Conservation (phyloP, 129 eudicot genomes). For the Pittosporum tobira region DNA sequence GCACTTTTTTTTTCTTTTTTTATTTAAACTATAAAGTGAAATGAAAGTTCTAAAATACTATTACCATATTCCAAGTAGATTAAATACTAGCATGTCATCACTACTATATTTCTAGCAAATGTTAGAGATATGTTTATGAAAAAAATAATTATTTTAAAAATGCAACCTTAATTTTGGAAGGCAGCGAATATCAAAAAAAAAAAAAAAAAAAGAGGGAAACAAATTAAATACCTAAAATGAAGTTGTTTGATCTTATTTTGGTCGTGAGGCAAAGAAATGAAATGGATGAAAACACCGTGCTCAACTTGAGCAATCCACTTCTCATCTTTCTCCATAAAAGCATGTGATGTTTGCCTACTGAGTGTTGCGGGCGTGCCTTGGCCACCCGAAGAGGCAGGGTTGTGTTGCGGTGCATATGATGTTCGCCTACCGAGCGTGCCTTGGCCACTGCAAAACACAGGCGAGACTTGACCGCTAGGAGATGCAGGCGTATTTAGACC, state of each 20-base stretch:
- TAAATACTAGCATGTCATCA: too few relatives aligned
- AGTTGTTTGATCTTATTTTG: conserved; percentile 67
- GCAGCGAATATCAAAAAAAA: conserved; percentile 12
- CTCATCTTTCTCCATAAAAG: conserved; percentile 68
- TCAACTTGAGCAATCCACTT: conserved; percentile 94
- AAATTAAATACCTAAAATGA: conserved; percentile 70
- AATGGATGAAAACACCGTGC: conserved; percentile 73
- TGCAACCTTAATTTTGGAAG: too few relatives aligned
- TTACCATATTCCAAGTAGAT: too few relatives aligned
- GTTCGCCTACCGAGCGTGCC: too few relatives aligned
- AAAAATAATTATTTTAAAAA: conserved; percentile 11
- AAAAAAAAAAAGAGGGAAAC: conserved; percentile 4
- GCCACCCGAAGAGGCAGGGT: conserved; percentile 73
- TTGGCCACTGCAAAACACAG: conserved; percentile 54
- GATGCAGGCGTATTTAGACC: too few relatives aligned
- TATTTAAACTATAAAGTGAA: too few relatives aligned
- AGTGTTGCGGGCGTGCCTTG: conserved; percentile 67
- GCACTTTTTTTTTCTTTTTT: too few relatives aligned
- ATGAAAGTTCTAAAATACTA: too few relatives aligned
- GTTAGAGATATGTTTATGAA: conserved; percentile 3
- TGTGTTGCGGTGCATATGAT: too few relatives aligned
- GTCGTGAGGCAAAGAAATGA: conserved; percentile 56
- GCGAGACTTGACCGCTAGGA: too few relatives aligned
- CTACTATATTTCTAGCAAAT: too few relatives aligned
- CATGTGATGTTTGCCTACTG: conserved; percentile 57